Base-by-base conservation (phyloP, 2,329 filamentous ascomycete species). In the Aspergillus pseudonomiae region DNA sequence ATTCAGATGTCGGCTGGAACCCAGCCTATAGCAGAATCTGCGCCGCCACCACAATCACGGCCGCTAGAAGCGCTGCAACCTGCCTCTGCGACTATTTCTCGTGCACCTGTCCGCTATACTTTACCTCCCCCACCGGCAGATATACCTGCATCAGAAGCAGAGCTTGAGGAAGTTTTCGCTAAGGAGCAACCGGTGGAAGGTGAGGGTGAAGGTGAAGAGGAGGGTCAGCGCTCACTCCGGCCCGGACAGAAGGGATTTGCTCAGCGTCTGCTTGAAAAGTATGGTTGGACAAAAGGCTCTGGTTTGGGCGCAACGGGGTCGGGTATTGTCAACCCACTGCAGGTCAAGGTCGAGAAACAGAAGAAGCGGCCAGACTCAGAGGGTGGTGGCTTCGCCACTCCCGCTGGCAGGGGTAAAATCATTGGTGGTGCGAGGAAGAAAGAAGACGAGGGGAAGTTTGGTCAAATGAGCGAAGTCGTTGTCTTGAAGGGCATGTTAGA, bases 241-340 rank as follows among this genome's bases (percentile, higher is more conserved):
- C 93, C 93, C 0, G 92, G 93, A 19, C 91, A 96, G 77, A 86
- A 89, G 67, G 91, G 90, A 58, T 97, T 97, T 77, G 95, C 93
- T 0, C 88, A 93, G 68, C 90, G 93, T 39, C 86, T 98, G 61
- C 93, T 99, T 88, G 86, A 88, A 65, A 98, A 97, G 76, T 95
- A 97, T 79, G 95, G 95, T 61, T 98, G 94, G 92, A 90, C 89
- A 41, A 90, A 94, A 73, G 95, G 95, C 28, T 86, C 90, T 66
- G 95, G 95, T 24, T 87, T 99, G 4, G 95, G 95, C 68, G 93
- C 92, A 19, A 86, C 89, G 66, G 88, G 88, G 36, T 88, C 89
- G 28, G 95, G 95, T 65, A 97, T 99, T 71, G 85, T 92, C 60
- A 92, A 93, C 26, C 92, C 94, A 5, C 82, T 99, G 4, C 88